A percentile compares a stretch with the other conserved stretches of the same genome.
These are phyloP conservation scores for Colletotrichum godetiae DNA, from an alignment of 2,329 filamentous ascomycete species.

Conservation along the genomic window DNA sequence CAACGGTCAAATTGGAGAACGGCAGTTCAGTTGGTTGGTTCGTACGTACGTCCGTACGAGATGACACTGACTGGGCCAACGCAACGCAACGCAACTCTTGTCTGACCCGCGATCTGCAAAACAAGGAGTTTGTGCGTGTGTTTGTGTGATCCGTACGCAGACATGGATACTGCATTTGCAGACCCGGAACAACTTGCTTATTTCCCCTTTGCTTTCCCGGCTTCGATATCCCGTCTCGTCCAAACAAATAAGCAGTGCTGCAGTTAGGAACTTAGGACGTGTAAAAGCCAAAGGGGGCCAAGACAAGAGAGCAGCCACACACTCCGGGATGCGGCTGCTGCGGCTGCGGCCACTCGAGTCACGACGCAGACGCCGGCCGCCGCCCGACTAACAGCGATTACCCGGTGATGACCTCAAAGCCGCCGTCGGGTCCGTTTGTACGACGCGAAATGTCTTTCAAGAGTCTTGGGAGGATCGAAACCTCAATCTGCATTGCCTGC, in stretches of 20 bases:
- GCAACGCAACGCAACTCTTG: not conserved
- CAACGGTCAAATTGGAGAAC: not conserved
- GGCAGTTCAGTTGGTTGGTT: not conserved
- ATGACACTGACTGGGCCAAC: not conserved
- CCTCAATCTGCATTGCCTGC: not conserved
- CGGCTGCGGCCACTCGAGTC: slow-evolving; percentile 6
- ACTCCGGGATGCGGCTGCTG: not conserved
- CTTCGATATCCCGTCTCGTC: not conserved
- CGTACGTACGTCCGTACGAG: slow-evolving; percentile 1
- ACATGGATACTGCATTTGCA: slow-evolving; percentile 12
- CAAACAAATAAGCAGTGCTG: not conserved
- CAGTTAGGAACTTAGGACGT: not conserved
- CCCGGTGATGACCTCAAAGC: not conserved
- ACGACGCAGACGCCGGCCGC: slow-evolving; percentile 6
- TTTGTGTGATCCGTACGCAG: slow-evolving; percentile 2
- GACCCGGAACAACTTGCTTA: slow-evolving; percentile 14
- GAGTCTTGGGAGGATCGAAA: not conserved
- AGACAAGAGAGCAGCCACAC: not conserved
- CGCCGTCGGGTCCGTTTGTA: slow-evolving; percentile 12
- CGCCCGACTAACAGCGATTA: not conserved
- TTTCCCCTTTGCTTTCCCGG: not conserved
- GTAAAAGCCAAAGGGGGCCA: not conserved
- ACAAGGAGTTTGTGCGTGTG: slow-evolving; percentile 18
- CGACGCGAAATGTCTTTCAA: slow-evolving; percentile 13
- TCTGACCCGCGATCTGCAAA: slow-evolving; percentile 22